phyloP scores from a whole-genome alignment of 2,329 filamentous ascomycete genomes.

The Monosporascus cannonballus region DNA sequence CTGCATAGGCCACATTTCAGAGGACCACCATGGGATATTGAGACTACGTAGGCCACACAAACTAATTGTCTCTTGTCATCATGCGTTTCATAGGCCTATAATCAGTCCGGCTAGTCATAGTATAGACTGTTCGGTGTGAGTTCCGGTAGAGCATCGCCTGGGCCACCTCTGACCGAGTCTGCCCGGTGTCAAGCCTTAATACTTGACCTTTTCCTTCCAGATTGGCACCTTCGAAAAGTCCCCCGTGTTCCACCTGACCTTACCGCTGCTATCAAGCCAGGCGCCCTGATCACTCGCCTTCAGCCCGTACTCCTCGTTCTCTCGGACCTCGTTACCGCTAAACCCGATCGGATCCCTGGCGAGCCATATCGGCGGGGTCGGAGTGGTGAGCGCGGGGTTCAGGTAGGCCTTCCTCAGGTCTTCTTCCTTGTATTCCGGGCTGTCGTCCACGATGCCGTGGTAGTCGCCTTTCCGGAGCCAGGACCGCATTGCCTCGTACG shows the following conservation, averaged over 20 bases:
- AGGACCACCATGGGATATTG: too few species aligned
- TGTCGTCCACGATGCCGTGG: slow-evolving; percentile 10
- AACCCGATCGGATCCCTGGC: slow-evolving; percentile 56
- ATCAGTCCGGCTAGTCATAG: too few species aligned
- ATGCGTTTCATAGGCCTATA: too few species aligned
- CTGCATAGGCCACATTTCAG: too few species aligned
- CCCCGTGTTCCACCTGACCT: slow-evolving; percentile 15
- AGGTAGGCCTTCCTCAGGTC: slow-evolving; percentile 22
- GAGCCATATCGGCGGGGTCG: slow-evolving; percentile 58
- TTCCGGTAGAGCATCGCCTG: too few species aligned
- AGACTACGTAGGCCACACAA: too few species aligned
- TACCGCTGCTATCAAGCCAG: slow-evolving; percentile 50
- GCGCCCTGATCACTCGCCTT: slow-evolving; percentile 61
- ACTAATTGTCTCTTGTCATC: too few species aligned
- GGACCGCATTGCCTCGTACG: slow-evolving; percentile 19
- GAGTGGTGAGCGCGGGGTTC: slow-evolving; percentile 27
- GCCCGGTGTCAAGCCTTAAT: slow-evolving; percentile 4
- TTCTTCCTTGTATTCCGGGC: slow-evolving; percentile 20
- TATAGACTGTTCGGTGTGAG: not conserved
- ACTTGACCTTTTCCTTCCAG: slow-evolving; percentile 18
- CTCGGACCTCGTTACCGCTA: slow-evolving; percentile 52
- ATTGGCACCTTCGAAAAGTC: slow-evolving; percentile 21
- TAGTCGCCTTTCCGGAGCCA: slow-evolving; percentile 16
- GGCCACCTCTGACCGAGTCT: not conserved
- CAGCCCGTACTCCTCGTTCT: slow-evolving; percentile 52